A percentile compares a stretch with the other conserved stretches of the same genome.
Conservation (phyloP, 208 protist species). For the Borovskyia barvae region DNA sequence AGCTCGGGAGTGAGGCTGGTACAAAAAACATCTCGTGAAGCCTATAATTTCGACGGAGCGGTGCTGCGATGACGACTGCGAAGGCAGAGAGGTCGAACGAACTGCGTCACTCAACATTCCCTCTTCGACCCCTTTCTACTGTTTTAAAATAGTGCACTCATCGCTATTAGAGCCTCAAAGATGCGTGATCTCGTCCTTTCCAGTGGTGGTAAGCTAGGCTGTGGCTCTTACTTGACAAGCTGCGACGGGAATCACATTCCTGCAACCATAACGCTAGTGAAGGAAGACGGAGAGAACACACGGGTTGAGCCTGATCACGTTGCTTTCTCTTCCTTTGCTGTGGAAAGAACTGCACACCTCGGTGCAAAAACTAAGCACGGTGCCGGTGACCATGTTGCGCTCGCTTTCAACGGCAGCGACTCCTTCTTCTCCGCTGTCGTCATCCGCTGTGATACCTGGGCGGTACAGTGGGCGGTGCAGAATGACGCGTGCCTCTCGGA, state of each 20-base stretch:
- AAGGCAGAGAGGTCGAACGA: too few relatives aligned
- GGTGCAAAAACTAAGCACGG: conserved; percentile 10
- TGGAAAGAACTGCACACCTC: conserved; percentile 5
- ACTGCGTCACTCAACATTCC: too few relatives aligned
- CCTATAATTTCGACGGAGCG: too few relatives aligned
- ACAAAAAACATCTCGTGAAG: too few relatives aligned
- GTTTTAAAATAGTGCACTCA: too few relatives aligned
- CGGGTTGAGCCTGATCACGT: conserved; percentile 4
- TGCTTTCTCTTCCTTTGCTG: conserved; percentile 18
- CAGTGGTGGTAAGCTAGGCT: conserved; percentile 17
- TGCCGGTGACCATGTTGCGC: conserved; percentile 46
- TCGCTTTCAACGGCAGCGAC: conserved; percentile 25
- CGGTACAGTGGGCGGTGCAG: conserved; percentile 65
- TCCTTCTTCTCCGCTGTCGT: conserved; percentile 53
- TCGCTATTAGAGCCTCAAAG: too few relatives aligned
- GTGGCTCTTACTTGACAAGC: conserved; percentile 18
- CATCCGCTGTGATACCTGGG: conserved; percentile 82
- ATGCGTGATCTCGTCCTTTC: conserved; percentile 10
- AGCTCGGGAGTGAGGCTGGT: too few relatives aligned
- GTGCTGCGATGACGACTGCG: too few relatives aligned
- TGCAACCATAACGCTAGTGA: conserved; percentile 13
- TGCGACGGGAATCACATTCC: conserved; percentile 16
- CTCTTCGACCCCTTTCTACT: too few relatives aligned
- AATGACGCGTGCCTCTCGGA: conserved; percentile 18
- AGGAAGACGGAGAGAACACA: neutral